Evolutionary conservation across 2,329 filamentous ascomycete genomes (phyloP).

Genomic region (Beauveria brongniartii): DNA sequence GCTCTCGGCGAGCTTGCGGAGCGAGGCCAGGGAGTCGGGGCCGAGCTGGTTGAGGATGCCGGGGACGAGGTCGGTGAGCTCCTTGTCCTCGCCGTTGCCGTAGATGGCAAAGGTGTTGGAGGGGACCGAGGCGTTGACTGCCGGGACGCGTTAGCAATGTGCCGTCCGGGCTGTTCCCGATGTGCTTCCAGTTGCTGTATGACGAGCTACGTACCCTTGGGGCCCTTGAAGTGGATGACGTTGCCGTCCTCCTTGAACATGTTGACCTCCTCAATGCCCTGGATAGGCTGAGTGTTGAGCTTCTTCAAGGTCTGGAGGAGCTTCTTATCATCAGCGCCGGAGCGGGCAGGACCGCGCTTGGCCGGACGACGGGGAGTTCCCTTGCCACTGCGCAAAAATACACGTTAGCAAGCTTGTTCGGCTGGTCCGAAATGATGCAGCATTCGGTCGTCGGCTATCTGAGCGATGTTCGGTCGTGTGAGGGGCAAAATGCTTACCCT

Average conservation of each 20-base stretch:
- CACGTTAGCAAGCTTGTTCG: conserved; percentile 21
- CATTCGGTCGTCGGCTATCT: conserved; percentile 2
- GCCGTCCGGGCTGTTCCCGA: background rate
- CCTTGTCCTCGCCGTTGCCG: conserved; percentile 97
- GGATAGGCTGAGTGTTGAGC: conserved; percentile 98
- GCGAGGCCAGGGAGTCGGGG: conserved; percentile 92
- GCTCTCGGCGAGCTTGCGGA: conserved; percentile 97
- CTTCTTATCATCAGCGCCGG: conserved; percentile 98
- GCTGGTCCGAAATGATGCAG: conserved; percentile 6
- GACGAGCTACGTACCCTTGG: conserved; percentile 67
- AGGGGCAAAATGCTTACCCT: conserved; percentile 29
- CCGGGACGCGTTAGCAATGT: conserved; percentile 10
- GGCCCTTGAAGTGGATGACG: conserved; percentile 97
- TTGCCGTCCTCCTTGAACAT: conserved; percentile 99
- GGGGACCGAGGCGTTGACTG: conserved; percentile 94
- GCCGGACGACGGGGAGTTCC: conserved; percentile 95
- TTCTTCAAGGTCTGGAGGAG: conserved; percentile 96
- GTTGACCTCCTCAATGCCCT: conserved; percentile 99
- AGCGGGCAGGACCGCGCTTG: conserved; percentile 93
- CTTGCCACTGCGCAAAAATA: conserved; percentile 61
- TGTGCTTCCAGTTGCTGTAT: background rate
- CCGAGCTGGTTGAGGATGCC: conserved; percentile 99
- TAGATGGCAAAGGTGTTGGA: conserved; percentile 99
- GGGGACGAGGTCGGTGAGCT: conserved; percentile 97
- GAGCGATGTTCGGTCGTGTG: background rate